These are phyloP conservation scores for Microglena sp. DNA, from an alignment of 139 green algal genomes.

Conservation along the genomic window DNA sequence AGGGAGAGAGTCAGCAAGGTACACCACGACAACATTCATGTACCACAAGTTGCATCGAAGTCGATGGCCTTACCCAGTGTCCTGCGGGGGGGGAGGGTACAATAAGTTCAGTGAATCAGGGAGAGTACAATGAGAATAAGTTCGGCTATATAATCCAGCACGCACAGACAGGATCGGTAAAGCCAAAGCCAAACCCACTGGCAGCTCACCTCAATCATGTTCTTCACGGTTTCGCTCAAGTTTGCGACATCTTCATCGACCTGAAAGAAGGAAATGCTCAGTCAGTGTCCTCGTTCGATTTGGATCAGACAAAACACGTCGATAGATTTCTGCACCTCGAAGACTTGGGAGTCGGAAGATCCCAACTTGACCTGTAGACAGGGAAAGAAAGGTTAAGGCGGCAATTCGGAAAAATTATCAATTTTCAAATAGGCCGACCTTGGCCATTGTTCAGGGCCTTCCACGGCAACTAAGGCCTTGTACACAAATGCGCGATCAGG, in stretches of 20 bases:
- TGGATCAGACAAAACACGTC: neutral
- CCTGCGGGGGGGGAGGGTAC: neutral
- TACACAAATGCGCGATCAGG: no score
- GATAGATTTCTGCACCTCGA: constrained; percentile 33
- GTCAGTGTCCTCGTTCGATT: neutral
- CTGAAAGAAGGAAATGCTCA: constrained; percentile 26
- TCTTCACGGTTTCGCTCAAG: constrained; percentile 67
- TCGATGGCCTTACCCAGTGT: no score
- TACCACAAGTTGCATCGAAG: no score
- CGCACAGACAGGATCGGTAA: neutral
- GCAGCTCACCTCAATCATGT: constrained; percentile 64
- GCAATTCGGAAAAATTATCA: no score
- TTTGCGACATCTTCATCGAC: constrained; percentile 67
- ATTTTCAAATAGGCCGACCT: no score
- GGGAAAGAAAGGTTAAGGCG: no score
- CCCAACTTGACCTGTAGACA: constrained; percentile 26
- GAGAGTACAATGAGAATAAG: constrained; percentile 1
- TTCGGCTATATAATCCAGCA: neutral
- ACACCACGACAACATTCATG: no score
- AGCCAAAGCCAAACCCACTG: constrained; percentile 15
- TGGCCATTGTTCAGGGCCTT: no score
- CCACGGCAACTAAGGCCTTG: no score
- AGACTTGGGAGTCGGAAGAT: constrained; percentile 40
- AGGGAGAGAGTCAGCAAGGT: no score
- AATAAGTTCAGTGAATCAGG: neutral